Base-by-base conservation (phyloP, 345 rosid species). In the Brassica rapa region DNA sequence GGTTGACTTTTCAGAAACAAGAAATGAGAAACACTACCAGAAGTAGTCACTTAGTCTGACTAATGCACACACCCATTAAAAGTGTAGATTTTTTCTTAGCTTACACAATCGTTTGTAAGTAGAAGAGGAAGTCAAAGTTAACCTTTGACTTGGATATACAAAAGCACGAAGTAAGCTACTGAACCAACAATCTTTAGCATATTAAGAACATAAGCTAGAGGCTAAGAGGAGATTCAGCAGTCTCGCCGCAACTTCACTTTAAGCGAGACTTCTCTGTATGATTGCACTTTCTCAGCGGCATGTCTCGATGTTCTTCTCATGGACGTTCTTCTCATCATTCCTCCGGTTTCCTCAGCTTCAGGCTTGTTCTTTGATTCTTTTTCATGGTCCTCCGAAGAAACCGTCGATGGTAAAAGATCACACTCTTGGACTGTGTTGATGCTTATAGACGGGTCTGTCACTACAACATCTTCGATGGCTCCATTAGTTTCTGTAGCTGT, bases 211-310 rank as follows among this genome's bases (percentile, higher is more conserved):
- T 56, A 39, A 65, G 7, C 33, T 30, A 6, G 19, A 19, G 59
- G 12, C 21, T 15, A 53, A 56, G 81, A 56, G 29, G 59, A 41
- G 57, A 62, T 68, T 80, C 69, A 77, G 41, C 64, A 60, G 35
- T 65, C 0, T 75, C 90, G 82, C 24, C 97, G 88, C 92, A 92
- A 85, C 88, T 92, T 92, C 60, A 82, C 83, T 51, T 85, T 92
- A 46, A 89, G 68, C 15, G 93, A 86, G 64, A 86, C 83, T 90
- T 92, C 97, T 86, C 81, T 92, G 88, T 90, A 92, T 55, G 97
- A 86, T 15, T 90, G 91, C 66, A 92, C 81, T 83, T 87, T 92
- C 68, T 78, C 90, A 16, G 74, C 87, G 15, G 90, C 94, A 83
- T 69, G 86, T 21, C 94, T 87, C 46, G 66, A 82, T 19, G 91